Evolutionary conservation across 345 rosid species (phyloP), one percentile per base, ranked within the genome.

Genomic region (Camelina hispida): DNA sequence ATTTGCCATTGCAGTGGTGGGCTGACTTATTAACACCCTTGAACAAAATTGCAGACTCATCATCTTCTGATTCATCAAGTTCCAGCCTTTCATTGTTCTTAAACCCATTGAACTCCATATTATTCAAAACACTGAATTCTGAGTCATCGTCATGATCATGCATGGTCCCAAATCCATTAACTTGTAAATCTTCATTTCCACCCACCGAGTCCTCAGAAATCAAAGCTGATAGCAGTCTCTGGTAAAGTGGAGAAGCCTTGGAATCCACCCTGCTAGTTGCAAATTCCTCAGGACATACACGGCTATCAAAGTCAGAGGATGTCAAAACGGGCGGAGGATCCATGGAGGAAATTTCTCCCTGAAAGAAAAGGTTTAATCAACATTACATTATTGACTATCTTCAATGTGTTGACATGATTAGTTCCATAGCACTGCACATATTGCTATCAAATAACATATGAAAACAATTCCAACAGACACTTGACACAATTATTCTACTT

Each of bases 181-280:
- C 76, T 71, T 76, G 73, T 22, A 79, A 66, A 66, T 71, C 73
- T 69, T 59, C 88, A 63, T 62, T 65, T 32, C n/a, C 28, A 51
- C 69, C 47, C 74, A 72, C 67, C 46, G 87, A 88, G 50, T 88
- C 97, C 81, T 90, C 98, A 5, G 96, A 76, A 75, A 92, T 86
- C 80, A 95, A 78, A 74, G 98, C 94, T 47, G 98, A 91, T 56
- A 95, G 51, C 61, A 90, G 82, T 81, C 89, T 87, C 72, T 89
- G 96, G 66, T 76, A 92, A 69, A 95, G 88, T 42, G 97, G 77
- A 74, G 58, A 71, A 58, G 64, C 77, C 60, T 72, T 78, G 11
- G 77, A 78, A 66, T 78, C 77, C 44, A 51, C 68, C 28, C 57
- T 59, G 50, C 58, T 66, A 56, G 66, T 70, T 66, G 77, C 68